Evolutionary conservation across 1,139 yeast species (phyloP), one percentile per base, ranked within the genome.

Genomic region (Scheffersomyces illinoinensis): DNA sequence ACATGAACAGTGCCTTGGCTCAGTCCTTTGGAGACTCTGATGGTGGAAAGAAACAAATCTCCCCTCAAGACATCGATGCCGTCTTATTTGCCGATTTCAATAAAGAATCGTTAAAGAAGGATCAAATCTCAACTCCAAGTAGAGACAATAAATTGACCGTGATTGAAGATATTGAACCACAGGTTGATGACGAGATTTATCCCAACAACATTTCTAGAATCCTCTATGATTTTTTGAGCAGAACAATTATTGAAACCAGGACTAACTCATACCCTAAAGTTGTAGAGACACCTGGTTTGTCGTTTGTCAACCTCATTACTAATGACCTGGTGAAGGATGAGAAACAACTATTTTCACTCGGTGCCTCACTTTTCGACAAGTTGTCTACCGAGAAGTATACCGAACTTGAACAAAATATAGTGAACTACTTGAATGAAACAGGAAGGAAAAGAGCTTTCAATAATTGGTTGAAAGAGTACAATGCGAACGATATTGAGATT

Each of bases 311-410:
- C 7, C 63, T 79, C 20, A 54, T 71, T 3, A 56, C 62, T 1
- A 59, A 62, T 8, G 62, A 63, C 7, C 61, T 63, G 23, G 50
- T 52, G 14, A 26, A 48, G 3, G 66, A 66, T 17, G 62, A 66
- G 12, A 62, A 61, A 20, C 61, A 56, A 17, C 39, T 62, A 14
- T 56, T 91, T 85, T 76, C 77, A 24, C 73, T 90, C 52, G 81
- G 88, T 0, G 83, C 89, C 0, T 78, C 85, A 21, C 72, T 90
- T 50, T 88, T 87, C 70, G 95, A 89, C 66, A 50, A 54, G 5
- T 59, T 48, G n/a, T 48, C 51, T 2, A 24, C 24, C 10, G 26
- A 8, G n/a, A 48, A 48, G n/a, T 24, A 20, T 48, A 6, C 7
- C 26, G 51, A 48, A 6, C 51, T 58, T 1, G 75, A 75, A 19